Evolutionary conservation across 2,329 filamentous ascomycete genomes (phyloP).

Genomic region (Emericellopsis atlantica): DNA sequence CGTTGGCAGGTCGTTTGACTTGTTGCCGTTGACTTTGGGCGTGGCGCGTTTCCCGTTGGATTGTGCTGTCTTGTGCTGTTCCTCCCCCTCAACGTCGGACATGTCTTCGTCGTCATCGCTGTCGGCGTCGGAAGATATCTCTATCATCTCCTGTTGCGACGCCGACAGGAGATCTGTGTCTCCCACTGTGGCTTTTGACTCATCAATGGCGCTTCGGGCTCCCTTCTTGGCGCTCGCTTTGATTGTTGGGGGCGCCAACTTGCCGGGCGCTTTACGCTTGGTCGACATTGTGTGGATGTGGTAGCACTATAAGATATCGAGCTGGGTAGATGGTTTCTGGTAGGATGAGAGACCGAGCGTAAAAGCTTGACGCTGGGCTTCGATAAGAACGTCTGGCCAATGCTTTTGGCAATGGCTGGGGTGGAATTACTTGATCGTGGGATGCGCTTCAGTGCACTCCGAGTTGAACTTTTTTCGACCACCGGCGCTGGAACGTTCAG

Average conservation of each 20-base stretch:
- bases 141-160: slow-evolving; percentile 30
- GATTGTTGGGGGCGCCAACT: slow-evolving; percentile 42
- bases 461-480: too few species aligned
- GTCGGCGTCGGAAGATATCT: slow-evolving; percentile 43
- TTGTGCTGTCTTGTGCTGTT: slow-evolving; percentile 8
- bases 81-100: slow-evolving; percentile 29
- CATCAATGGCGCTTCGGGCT: slow-evolving; percentile 40
- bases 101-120: slow-evolving; percentile 28
- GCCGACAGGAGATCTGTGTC: slow-evolving; percentile 23
- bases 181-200: slow-evolving; percentile 43
- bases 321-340: too few species aligned
- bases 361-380: too few species aligned
- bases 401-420: too few species aligned
- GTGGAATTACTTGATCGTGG: too few species aligned
- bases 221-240: slow-evolving; percentile 39
- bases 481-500: too few species aligned
- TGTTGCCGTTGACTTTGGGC: slow-evolving; percentile 6
- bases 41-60: slow-evolving; percentile 8
- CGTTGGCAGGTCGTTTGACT: slow-evolving; percentile 6
- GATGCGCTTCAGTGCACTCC: too few species aligned
- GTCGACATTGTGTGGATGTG: slow-evolving; percentile 33
- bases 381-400: too few species aligned
- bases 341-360: too few species aligned
- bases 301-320: too few species aligned
- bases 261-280: slow-evolving; percentile 46